These are phyloP conservation scores for Tricholoma hemisulphureum DNA, from an alignment of 768 basidiomycete genomes.

Conservation along the genomic window DNA sequence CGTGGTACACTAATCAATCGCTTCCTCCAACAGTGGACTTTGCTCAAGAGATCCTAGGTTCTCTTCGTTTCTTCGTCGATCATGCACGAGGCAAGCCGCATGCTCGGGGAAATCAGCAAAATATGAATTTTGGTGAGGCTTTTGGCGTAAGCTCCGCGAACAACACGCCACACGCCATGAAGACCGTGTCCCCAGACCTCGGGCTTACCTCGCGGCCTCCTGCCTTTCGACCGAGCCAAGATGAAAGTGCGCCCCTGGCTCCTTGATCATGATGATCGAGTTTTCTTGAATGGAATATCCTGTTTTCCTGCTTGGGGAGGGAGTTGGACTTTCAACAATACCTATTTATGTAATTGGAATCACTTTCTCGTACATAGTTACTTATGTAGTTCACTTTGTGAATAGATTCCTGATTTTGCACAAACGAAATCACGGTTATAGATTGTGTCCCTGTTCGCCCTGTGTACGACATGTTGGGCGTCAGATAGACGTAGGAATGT, in stretches of 20 bases:
- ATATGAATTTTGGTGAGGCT: conserved; percentile 35
- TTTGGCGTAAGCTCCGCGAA: conserved; percentile 31
- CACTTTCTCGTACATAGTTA: too few relatives aligned
- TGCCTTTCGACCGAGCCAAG: conserved; percentile 17
- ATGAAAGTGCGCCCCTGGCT: conserved; percentile 16
- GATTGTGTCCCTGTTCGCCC: too few relatives aligned
- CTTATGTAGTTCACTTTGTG: too few relatives aligned
- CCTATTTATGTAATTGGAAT: too few relatives aligned
- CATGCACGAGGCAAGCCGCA: conserved; percentile 28
- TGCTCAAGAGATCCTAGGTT: conserved; percentile 56
- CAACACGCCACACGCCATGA: neutral
- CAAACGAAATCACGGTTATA: too few relatives aligned
- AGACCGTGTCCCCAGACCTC: neutral
- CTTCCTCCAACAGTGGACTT: conserved; percentile 54
- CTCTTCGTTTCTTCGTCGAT: conserved; percentile 60
- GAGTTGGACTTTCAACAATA: too few relatives aligned
- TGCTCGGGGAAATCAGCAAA: conserved; percentile 14
- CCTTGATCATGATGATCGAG: conserved; percentile 6
- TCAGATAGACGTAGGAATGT: too few relatives aligned
- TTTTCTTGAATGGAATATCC: too few relatives aligned
- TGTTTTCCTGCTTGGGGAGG: too few relatives aligned
- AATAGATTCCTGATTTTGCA: too few relatives aligned
- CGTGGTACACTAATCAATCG: neutral
- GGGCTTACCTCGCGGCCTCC: conserved; percentile 1
- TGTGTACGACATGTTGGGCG: too few relatives aligned